Base-by-base conservation (phyloP, 441 rosid genomes). In the Manihot esculenta region DNA sequence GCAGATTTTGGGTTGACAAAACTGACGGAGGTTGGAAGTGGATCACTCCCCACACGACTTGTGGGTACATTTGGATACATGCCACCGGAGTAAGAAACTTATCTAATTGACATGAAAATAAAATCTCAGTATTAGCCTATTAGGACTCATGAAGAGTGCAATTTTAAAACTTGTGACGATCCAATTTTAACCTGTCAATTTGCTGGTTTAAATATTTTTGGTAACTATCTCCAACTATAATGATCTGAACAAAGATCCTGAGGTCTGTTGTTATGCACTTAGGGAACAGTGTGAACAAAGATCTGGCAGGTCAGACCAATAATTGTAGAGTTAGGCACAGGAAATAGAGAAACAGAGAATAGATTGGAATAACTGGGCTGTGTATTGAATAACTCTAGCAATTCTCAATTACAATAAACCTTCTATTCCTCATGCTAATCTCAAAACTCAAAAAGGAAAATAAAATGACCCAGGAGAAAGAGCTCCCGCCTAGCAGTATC, bases 21-120 rank as follows among this genome's bases (percentile, higher is more conserved):
- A 74, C 82, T 95, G 67, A 89, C 94, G 26, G 97, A 93, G 83
- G 92, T 89, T 45, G 98, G 94, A 77, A 81, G 88, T 74, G 15
- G 83, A 66, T 84, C 96, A 0, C 83, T 89, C 17, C 94, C 84
- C n/a, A 85, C 93, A 20, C 86, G 94, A 70, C 94, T 92, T 55
- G 94, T 89, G 80, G 98, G 99, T 26, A 93, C 99, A 62, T 95
- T 95, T 77, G 99, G 99, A 80, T 95, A 93, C 82, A 95, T 95
- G 98, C 90, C 99, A n/a, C 99, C 98, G 2, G 99, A 95, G 99
- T 93, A 86, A 83, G 90, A 74, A 12, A 23, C 10, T 63, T 53
- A 18, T 69, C 50, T 17, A 44, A 44, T 61, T 13, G 8, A 14
- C 24, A 17, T 23, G 45, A 17, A 9, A 45, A 12, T 13, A 23